phyloP scores from a whole-genome alignment of 331 rosid species.

The Quercus phellos region DNA sequence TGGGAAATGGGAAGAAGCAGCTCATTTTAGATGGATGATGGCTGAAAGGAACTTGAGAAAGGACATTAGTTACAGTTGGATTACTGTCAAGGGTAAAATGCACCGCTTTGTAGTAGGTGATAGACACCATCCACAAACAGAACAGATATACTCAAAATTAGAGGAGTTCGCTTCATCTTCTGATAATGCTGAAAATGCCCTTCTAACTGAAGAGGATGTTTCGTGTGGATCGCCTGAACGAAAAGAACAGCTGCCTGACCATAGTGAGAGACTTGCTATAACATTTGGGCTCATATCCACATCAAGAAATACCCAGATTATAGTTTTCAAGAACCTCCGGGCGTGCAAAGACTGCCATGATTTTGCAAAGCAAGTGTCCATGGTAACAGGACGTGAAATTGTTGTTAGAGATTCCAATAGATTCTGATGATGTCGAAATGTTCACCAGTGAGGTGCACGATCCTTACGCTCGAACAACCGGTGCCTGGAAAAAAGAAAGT shows the following conservation, averaged over 20 bases:
- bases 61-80: constrained; percentile 59
- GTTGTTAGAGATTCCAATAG: constrained; percentile 49
- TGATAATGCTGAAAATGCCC: constrained; percentile 18
- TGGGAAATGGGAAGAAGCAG: constrained; percentile 60
- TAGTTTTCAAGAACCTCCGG: constrained; percentile 46
- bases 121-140: constrained; percentile 50
- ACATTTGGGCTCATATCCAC: constrained; percentile 50
- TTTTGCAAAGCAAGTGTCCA: constrained; percentile 52
- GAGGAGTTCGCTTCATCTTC: constrained; percentile 31
- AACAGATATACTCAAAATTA: constrained; percentile 42
- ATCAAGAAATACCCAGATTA: constrained; percentile 32
- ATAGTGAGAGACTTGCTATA: constrained; percentile 58
- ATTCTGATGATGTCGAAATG: too few species aligned
- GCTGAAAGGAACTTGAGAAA: constrained; percentile 42
- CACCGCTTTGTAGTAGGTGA: constrained; percentile 55
- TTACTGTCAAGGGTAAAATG: constrained; percentile 42
- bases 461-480: too few species aligned
- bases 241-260: constrained; percentile 47
- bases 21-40: constrained; percentile 44
- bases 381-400: constrained; percentile 36
- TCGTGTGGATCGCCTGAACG: constrained; percentile 34
- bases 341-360: constrained; percentile 62
- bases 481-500: too few species aligned
- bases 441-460: too few species aligned
- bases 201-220: constrained; percentile 40